Conservation (phyloP, 257 asterid genomes). For the Gentiana straminea region DNA sequence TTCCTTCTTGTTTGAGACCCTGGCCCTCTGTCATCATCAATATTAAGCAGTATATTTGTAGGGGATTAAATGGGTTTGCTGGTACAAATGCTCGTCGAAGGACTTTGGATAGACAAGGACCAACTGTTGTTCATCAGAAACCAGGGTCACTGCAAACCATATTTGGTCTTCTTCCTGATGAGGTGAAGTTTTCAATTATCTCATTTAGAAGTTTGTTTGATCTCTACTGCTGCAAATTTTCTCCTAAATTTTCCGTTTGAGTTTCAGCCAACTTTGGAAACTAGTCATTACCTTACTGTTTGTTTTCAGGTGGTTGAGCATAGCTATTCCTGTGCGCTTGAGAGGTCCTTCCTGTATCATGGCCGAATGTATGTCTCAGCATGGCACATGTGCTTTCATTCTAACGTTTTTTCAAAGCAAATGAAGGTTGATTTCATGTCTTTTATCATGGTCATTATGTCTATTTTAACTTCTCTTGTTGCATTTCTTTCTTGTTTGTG, state of each 20-base stretch:
- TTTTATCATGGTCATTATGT: not conserved
- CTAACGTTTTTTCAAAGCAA: constrained; percentile 88
- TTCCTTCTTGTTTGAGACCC: too few relatives aligned
- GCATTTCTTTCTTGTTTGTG: constrained; percentile 1
- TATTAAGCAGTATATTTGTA: constrained; percentile 12
- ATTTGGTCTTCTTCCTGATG: constrained; percentile 78
- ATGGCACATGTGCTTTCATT: constrained; percentile 88
- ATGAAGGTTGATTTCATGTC: constrained; percentile 45
- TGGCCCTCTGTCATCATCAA: too few relatives aligned
- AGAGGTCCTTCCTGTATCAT: constrained; percentile 86
- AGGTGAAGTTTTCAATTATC: constrained; percentile 32
- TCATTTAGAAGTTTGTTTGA: not conserved
- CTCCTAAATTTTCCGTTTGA: not conserved
- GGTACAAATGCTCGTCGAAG: constrained; percentile 39
- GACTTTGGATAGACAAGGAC: constrained; percentile 43
- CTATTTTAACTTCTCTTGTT: not conserved
- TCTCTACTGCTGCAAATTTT: not conserved
- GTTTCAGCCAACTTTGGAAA: not conserved
- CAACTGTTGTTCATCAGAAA: constrained; percentile 56
- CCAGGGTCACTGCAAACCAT: constrained; percentile 86
- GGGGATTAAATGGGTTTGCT: constrained; percentile 54
- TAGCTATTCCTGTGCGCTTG: constrained; percentile 94
- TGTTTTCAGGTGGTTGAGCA: constrained; percentile 67
- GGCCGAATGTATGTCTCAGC: constrained; percentile 87
- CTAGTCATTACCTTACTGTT: constrained; percentile 2